phyloP scores from a whole-genome alignment of 371 early-diverging fungal genomes.

The Funneliformis caledonium region DNA sequence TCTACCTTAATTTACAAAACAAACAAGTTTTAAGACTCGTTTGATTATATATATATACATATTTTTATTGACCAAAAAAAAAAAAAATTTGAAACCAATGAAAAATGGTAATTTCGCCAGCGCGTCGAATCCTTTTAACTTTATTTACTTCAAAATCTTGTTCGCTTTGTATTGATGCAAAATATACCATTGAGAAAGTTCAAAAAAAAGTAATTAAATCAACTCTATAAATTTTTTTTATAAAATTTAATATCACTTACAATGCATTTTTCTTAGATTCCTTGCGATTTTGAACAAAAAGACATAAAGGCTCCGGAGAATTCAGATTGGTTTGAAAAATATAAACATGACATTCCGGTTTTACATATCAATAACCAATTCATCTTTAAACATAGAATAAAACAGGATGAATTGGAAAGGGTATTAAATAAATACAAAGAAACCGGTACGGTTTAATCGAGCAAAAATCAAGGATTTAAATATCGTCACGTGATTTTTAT shows the following conservation, averaged over 20 bases:
- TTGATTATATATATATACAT: background rate
- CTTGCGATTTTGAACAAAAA: constrained; percentile 36
- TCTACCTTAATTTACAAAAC: background rate
- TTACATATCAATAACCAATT: constrained; percentile 39
- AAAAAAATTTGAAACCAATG: background rate
- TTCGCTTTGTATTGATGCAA: constrained; percentile 56
- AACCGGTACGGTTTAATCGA: background rate
- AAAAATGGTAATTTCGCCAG: background rate
- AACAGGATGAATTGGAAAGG: constrained; percentile 20
- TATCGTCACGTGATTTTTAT: no score
- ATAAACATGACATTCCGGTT: constrained; percentile 38
- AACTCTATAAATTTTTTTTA: background rate
- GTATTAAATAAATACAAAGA: constrained; percentile 9
- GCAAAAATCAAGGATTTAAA: no score
- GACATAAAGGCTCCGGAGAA: constrained; percentile 33
- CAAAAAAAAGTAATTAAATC: constrained; percentile 51
- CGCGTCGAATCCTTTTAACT: constrained; percentile 45
- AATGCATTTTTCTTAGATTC: constrained; percentile 22
- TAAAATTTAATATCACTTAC: background rate
- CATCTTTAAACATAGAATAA: constrained; percentile 20
- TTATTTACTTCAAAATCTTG: constrained; percentile 59
- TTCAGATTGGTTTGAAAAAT: constrained; percentile 32
- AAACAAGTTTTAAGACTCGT: background rate
- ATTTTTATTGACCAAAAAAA: background rate
- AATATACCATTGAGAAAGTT: constrained; percentile 50